Conservation (phyloP, 176 grass and related monocot genomes). For the Ampelocalamus luodianensis region DNA sequence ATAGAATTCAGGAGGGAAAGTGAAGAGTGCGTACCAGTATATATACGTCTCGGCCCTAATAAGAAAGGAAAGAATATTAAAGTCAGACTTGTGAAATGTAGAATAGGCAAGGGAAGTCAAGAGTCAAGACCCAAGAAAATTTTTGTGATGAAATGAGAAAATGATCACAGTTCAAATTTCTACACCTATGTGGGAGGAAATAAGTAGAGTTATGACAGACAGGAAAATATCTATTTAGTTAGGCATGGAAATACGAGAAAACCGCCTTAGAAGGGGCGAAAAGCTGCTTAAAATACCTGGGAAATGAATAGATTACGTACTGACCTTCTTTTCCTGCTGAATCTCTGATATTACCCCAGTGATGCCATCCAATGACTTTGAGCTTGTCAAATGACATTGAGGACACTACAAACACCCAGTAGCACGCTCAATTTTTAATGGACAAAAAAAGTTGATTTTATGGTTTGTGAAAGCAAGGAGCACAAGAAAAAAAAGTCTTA, state of each 20-base stretch:
- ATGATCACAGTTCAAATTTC: not conserved
- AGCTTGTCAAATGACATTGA: slow-evolving; percentile 91
- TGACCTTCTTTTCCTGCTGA: slow-evolving; percentile 87
- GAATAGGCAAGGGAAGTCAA: slow-evolving; percentile 7
- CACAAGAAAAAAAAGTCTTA: too few relatives aligned
- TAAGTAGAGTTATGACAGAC: not conserved
- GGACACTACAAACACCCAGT: too few relatives aligned
- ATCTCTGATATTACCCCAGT: slow-evolving; percentile 88
- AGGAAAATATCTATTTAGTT: not conserved
- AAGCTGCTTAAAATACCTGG: too few relatives aligned
- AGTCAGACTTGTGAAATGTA: slow-evolving; percentile 16
- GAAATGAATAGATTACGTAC: not conserved
- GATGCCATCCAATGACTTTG: slow-evolving; percentile 92
- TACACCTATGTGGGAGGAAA: not conserved
- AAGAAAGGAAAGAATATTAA: slow-evolving; percentile 9
- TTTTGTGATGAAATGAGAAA: not conserved
- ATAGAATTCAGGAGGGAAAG: not conserved
- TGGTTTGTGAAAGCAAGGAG: too few relatives aligned
- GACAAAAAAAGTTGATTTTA: too few relatives aligned
- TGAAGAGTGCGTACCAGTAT: slow-evolving; percentile 69
- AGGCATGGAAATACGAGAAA: not conserved
- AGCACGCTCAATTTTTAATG: too few relatives aligned
- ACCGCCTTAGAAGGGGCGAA: too few relatives aligned
- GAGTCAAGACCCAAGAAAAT: not conserved
- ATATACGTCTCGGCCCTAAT: slow-evolving; percentile 87